Evolutionary conservation across 2,329 filamentous ascomycete genomes (phyloP), one percentile per base, ranked within the genome.

Genomic region (Calcarisporium arbuscula): DNA sequence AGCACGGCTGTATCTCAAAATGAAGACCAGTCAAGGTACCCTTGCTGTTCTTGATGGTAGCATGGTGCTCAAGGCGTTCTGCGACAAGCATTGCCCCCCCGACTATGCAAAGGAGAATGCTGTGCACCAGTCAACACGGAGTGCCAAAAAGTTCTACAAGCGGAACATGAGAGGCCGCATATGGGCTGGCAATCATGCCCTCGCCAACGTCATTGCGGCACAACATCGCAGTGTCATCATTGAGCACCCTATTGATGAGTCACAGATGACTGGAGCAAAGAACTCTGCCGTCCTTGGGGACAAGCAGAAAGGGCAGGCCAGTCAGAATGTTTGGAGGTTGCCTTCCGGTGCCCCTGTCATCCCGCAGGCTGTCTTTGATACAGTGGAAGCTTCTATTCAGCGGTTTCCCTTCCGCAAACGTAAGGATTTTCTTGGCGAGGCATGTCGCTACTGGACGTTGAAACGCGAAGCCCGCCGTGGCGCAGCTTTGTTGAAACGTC

Each of bases 381-480:
- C 82, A 19, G 87, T 98, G 16, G 85, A 95, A 48, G 77, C 77
- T 28, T 85, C 89, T 0, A 71, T 98, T 21, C 77, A 82, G 42
- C 80, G 86, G 30, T 96, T 96, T 56, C 77, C 77, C 22, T 65
- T 79, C 38, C 78, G 83, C 19, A 94, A 92, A 54, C 79, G 88
- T 34, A 95, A 94, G 54, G 89, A 95, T 41, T 98, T 87, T 56
- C 81, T 94, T 3, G 82, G 87, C 38, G 90, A 95, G 58, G 85
- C 85, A 3, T 96, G 90, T 64, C 88, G 87, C 48, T 98, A 96
- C 61, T 98, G 92, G 92, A 96, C 92, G 0, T 62, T 98, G 43
- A 98, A 98, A 64, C 79, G 92, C 36, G 92, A 98, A 58, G 85
- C 90, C 42, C 80, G 92, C 21, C 76, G 92, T 39, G 92, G 92